phyloP scores from a whole-genome alignment of 2,329 filamentous ascomycete genomes.

The Myrmaecium sp. region DNA sequence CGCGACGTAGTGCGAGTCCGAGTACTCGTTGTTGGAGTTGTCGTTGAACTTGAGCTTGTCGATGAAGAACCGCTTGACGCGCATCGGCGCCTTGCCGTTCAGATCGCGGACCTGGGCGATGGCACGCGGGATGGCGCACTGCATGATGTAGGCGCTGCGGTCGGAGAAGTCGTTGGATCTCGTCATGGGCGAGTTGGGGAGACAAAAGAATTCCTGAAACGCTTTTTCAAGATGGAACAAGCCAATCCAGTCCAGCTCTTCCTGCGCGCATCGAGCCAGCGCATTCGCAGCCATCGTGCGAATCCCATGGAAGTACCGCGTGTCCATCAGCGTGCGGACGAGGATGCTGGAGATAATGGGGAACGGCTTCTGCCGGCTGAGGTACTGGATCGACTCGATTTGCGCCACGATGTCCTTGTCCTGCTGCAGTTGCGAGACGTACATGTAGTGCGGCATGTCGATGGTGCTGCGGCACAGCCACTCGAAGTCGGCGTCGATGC shows the following conservation, averaged over 20 bases:
- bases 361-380: constrained; percentile 50
- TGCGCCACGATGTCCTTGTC: constrained; percentile 92
- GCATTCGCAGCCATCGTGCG: constrained; percentile 69
- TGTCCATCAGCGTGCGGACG: constrained; percentile 76
- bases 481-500: constrained; percentile 94
- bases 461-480: constrained; percentile 80
- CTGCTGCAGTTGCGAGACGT: constrained; percentile 89
- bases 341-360: constrained; percentile 79
- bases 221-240: constrained; percentile 69
- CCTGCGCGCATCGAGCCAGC: constrained; percentile 53
- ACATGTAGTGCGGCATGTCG: constrained; percentile 91
- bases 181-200: constrained; percentile 60
- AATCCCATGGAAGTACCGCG: constrained; percentile 85
- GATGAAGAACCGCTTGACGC: constrained; percentile 68
- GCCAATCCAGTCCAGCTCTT: constrained; percentile 58
- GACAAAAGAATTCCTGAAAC: constrained; percentile 79
- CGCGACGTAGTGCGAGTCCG: constrained; percentile 78
- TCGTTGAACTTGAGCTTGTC: constrained; percentile 89
- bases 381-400: constrained; percentile 56
- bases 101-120: constrained; percentile 62
- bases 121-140: constrained; percentile 65
- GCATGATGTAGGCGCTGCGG: constrained; percentile 68
- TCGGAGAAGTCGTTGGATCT: constrained; percentile 84
- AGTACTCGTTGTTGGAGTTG: constrained; percentile 76
- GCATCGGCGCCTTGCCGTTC: constrained; percentile 58